These are phyloP conservation scores for Maudiozyma turicensis DNA, from an alignment of 805 yeast genomes.

Conservation along the genomic window DNA sequence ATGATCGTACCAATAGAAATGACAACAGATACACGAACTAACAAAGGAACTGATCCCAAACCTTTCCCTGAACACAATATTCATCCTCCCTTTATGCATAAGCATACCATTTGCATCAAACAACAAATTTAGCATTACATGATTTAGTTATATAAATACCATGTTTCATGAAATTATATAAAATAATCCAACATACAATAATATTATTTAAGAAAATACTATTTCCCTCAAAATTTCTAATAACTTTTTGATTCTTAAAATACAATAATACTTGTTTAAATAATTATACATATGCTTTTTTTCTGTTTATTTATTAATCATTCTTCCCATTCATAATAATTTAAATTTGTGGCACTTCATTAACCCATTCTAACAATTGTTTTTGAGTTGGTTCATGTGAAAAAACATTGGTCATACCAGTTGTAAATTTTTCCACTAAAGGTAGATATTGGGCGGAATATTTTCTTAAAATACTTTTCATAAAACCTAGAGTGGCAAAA, in stretches of 20 bases:
- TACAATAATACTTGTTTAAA: neutral
- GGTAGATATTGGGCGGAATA: conserved; percentile 35
- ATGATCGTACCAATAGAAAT: neutral
- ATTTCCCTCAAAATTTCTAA: too few species aligned
- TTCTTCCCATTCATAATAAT: neutral
- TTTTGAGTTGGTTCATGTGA: conserved; percentile 27
- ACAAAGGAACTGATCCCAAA: too few species aligned
- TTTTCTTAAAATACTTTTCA: conserved; percentile 34
- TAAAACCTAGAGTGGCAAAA: conserved; percentile 29
- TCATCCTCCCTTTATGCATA: too few species aligned
- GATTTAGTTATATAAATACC: too few species aligned
- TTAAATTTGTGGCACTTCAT: conserved; percentile 23
- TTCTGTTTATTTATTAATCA: neutral
- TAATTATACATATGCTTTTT: neutral
- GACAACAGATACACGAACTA: neutral
- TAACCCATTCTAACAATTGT: conserved; percentile 27
- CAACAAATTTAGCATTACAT: too few species aligned
- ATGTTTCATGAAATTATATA: too few species aligned
- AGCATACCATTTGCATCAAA: too few species aligned
- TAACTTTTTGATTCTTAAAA: neutral
- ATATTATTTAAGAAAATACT: too few species aligned
- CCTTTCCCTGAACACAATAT: too few species aligned
- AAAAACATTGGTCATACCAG: conserved; percentile 27
- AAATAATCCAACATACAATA: too few species aligned
- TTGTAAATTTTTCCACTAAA: conserved; percentile 25